These are phyloP conservation scores for Candida labiduridarum DNA, from an alignment of 1,139 yeast genomes.

Conservation along the genomic window DNA sequence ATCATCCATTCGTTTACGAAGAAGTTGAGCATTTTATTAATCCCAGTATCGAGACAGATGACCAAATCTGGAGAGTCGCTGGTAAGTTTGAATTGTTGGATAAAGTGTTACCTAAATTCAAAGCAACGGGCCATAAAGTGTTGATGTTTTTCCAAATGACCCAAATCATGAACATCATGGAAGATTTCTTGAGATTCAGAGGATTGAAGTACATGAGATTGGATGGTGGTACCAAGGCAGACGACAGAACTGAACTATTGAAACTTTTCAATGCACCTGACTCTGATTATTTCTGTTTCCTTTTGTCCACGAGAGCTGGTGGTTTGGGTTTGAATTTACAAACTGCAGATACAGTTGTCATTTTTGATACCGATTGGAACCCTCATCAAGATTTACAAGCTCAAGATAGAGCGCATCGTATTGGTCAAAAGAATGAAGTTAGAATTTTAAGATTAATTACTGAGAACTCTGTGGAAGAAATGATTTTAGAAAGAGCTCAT, in stretches of 20 bases:
- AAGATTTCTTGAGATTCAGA: constrained; percentile 69
- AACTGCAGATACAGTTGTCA: constrained; percentile 86
- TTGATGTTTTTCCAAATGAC: constrained; percentile 87
- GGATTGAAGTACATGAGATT: constrained; percentile 72
- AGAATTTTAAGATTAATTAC: constrained; percentile 79
- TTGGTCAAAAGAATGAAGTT: constrained; percentile 87
- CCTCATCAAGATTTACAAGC: constrained; percentile 94
- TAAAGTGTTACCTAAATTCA: constrained; percentile 72
- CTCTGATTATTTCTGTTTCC: constrained; percentile 76
- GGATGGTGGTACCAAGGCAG: constrained; percentile 84
- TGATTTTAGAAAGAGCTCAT: constrained; percentile 79
- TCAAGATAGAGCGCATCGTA: constrained; percentile 88
- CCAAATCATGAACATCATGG: constrained; percentile 88
- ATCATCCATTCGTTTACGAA: constrained; percentile 96
- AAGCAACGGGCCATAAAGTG: constrained; percentile 76
- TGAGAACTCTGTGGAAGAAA: constrained; percentile 81
- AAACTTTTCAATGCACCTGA: constrained; percentile 71
- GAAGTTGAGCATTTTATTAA: constrained; percentile 88
- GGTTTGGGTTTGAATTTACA: constrained; percentile 85
- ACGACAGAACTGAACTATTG: constrained; percentile 72
- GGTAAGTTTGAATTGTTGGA: constrained; percentile 83
- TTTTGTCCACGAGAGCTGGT: constrained; percentile 86
- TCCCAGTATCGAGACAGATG: constrained; percentile 71
- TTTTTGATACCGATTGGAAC: constrained; percentile 89
- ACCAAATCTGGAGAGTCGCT: constrained; percentile 71